Evolutionary conservation across 345 rosid species (phyloP).

Genomic region (Brassica nigra): DNA sequence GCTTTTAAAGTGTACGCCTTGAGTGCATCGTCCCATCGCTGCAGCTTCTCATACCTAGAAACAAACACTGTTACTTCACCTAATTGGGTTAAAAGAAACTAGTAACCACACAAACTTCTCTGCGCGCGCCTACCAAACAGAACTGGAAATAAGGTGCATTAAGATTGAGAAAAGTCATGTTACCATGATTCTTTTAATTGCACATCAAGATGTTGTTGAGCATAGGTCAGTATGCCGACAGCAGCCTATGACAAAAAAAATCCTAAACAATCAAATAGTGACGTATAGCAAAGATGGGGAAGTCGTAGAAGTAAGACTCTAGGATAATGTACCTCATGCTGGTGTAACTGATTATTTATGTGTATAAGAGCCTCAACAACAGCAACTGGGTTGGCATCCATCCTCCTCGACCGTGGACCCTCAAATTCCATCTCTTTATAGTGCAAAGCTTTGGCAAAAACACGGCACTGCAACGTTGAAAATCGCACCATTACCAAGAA

Average conservation of each 20-base stretch:
- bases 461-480: constrained; percentile 66
- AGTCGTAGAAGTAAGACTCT: constrained; percentile 2
- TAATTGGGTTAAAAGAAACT: constrained; percentile 20
- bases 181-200: constrained; percentile 98
- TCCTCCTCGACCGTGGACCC: constrained; percentile 80
- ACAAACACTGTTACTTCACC: constrained; percentile 24
- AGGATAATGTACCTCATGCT: constrained; percentile 70
- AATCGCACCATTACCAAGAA: constrained; percentile 11
- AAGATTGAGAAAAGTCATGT: constrained; percentile 26
- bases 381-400: constrained; percentile 97
- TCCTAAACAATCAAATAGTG: constrained; percentile 26
- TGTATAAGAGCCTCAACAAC: constrained; percentile 96
- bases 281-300: constrained; percentile 18
- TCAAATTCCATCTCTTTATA: constrained; percentile 99
- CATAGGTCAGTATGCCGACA: constrained; percentile 93
- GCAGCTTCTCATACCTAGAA: constrained; percentile 95
- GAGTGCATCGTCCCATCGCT: constrained; percentile 98
- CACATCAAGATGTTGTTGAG: constrained; percentile 87
- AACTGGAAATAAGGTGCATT: constrained; percentile 6
- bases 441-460: constrained; percentile 96
- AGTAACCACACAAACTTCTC: constrained; percentile 11
- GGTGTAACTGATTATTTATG: constrained; percentile 95
- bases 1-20: constrained; percentile 89
- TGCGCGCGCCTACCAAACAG: neutral
- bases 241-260: constrained; percentile 66